These are phyloP conservation scores for Volutella citrinella DNA, from an alignment of 2,329 filamentous ascomycete genomes.

Conservation along the genomic window DNA sequence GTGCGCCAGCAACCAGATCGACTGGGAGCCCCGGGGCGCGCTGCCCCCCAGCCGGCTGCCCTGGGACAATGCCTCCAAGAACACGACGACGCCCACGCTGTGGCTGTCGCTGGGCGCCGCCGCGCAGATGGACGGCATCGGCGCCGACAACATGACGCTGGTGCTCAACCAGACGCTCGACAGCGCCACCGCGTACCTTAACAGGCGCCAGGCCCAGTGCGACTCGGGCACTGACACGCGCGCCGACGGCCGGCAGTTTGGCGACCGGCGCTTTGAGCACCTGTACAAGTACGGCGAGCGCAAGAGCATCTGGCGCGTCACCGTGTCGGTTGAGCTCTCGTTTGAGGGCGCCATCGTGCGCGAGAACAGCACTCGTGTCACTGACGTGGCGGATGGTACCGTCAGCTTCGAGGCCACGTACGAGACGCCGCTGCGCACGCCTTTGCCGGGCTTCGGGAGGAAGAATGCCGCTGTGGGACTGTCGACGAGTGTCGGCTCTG, in stretches of 20 bases:
- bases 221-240: background rate
- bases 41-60: background rate
- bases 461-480: too few relatives aligned
- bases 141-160: slow-evolving; percentile 12
- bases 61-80: slow-evolving; percentile 1
- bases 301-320: too few relatives aligned
- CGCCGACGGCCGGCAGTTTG: background rate
- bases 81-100: slow-evolving; percentile 8
- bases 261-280: too few relatives aligned
- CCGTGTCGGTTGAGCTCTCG: too few relatives aligned
- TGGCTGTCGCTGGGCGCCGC: slow-evolving; percentile 12
- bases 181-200: background rate
- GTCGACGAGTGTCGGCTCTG: too few relatives aligned
- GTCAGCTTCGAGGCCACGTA: slow-evolving; percentile 4
- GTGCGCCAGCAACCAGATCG: slow-evolving; percentile 7
- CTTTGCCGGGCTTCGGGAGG: too few relatives aligned
- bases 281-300: background rate
- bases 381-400: slow-evolving; percentile 1
- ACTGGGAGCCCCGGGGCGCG: background rate
- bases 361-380: slow-evolving; percentile 12
- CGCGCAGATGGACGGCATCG: slow-evolving; percentile 9
- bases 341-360: slow-evolving; percentile 13
- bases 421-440: too few relatives aligned
- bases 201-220: slow-evolving; percentile 3
- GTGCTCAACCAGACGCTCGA: slow-evolving; percentile 10